Conservation (phyloP, 805 yeast species). For the Priceomyces castillae region DNA sequence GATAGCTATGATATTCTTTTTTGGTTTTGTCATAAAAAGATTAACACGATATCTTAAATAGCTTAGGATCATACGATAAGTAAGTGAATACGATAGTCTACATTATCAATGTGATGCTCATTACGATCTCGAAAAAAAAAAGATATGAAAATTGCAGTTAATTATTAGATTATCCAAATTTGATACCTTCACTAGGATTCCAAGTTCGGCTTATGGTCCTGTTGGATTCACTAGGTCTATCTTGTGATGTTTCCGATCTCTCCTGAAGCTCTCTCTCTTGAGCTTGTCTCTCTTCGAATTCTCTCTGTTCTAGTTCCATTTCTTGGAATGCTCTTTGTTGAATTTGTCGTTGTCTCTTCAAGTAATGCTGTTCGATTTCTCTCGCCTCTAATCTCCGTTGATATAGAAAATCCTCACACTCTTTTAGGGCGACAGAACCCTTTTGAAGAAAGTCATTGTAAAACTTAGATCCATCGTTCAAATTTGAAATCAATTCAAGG, state of each 20-base stretch:
- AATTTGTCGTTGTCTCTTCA: background rate
- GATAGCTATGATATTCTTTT: conserved; percentile 52
- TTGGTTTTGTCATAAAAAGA: conserved; percentile 28
- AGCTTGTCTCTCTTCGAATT: background rate
- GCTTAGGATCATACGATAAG: conserved; percentile 9
- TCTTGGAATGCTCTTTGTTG: background rate
- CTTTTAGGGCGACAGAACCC: conserved; percentile 42
- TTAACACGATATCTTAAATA: conserved; percentile 20
- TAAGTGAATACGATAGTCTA: background rate
- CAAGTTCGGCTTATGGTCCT: conserved; percentile 8
- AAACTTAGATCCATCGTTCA: conserved; percentile 68
- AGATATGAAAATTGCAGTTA: conserved; percentile 1
- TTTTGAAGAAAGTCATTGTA: conserved; percentile 59
- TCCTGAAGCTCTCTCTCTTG: background rate
- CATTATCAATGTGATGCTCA: conserved; percentile 1
- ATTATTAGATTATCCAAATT: conserved; percentile 12
- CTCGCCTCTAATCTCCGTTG: conserved; percentile 52
- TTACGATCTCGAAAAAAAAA: background rate
- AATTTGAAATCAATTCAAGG: conserved; percentile 54
- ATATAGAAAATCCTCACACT: conserved; percentile 52
- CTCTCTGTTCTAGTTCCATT: background rate
- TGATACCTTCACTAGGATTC: conserved; percentile 16
- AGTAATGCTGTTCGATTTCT: conserved; percentile 36
- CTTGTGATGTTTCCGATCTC: background rate
- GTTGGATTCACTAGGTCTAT: background rate